Evolutionary conservation across 129 eudicot species (phyloP).

Genomic region (Helianthus tuberosus): DNA sequence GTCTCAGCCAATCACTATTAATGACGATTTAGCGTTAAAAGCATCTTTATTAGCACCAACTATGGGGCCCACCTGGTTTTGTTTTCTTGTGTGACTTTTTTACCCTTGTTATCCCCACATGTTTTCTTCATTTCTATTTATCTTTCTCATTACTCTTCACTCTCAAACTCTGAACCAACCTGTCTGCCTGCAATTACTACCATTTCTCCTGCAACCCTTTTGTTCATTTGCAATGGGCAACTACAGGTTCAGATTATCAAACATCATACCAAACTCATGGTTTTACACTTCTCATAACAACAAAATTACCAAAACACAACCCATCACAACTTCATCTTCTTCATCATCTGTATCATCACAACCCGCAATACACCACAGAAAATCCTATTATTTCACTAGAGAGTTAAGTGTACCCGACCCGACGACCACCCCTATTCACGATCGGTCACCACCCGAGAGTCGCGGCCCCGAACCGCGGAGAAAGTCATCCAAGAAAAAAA

Average conservation of each 20-base stretch:
- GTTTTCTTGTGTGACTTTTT: conserved; percentile 25
- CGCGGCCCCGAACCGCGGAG: conserved; percentile 37
- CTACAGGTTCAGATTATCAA: conserved; percentile 50
- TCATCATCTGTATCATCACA: conserved; percentile 18
- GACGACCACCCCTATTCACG: not conserved
- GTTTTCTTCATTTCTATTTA: not conserved
- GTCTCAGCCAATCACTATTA: not conserved
- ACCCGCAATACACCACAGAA: conserved; percentile 39
- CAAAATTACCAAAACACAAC: conserved; percentile 29
- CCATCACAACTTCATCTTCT: conserved; percentile 4
- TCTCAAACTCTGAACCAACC: not conserved
- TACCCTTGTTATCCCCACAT: not conserved
- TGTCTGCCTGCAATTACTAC: not conserved
- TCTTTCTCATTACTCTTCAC: not conserved
- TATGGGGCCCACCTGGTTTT: conserved; percentile 6
- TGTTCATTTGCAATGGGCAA: conserved; percentile 51
- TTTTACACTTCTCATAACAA: conserved; percentile 39
- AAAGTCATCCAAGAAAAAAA: conserved; percentile 45
- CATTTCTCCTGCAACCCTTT: not conserved
- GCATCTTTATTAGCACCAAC: conserved; percentile 15
- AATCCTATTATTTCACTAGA: conserved; percentile 67
- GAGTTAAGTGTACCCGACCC: conserved; percentile 38
- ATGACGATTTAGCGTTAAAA: conserved; percentile 18
- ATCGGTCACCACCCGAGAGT: conserved; percentile 14
- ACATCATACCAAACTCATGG: conserved; percentile 75